Percentiles rank a stretch among this genome's conserved stretches.
phyloP scores from a whole-genome alignment of 164 flowering plant genomes.

The Hamamelis virginiana region DNA sequence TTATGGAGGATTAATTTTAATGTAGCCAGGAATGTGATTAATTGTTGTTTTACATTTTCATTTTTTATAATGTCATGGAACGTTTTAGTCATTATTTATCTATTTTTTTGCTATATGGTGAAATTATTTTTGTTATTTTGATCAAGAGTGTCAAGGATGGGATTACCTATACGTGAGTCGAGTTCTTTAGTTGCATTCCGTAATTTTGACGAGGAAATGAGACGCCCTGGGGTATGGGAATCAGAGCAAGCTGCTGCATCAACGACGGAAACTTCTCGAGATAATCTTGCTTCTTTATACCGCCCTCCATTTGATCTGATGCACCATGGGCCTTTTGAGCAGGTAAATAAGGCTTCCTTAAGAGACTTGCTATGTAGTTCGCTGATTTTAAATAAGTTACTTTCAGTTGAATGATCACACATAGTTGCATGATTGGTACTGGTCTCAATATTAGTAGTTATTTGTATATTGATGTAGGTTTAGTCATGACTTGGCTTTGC shows the following conservation, averaged over 20 bases:
- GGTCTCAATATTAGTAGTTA: no score
- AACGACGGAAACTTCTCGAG: conserved; percentile 49
- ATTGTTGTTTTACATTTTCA: not conserved
- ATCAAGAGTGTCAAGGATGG: conserved; percentile 42
- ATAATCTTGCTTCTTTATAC: conserved; percentile 83
- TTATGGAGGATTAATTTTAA: no score
- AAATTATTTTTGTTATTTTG: conserved; percentile 1
- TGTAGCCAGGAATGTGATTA: no score
- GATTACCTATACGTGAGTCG: conserved; percentile 51
- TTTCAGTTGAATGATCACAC: no score
- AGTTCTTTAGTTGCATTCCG: conserved; percentile 80
- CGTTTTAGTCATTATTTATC: no score
- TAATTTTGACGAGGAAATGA: conserved; percentile 84
- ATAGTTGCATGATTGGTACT: no score
- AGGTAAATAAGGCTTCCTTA: conserved; percentile 37
- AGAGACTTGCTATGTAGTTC: not conserved
- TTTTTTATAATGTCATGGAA: no score
- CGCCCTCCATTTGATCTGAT: conserved; percentile 84
- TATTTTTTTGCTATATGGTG: no score
- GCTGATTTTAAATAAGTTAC: not conserved
- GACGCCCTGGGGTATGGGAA: conserved; percentile 78
- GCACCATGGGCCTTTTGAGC: conserved; percentile 74
- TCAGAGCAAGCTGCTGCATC: conserved; percentile 56
- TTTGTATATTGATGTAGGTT: no score
- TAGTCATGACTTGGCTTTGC: no score